Conservation (phyloP, 2,329 filamentous ascomycete genomes). For the Trichoderma polysporum region DNA sequence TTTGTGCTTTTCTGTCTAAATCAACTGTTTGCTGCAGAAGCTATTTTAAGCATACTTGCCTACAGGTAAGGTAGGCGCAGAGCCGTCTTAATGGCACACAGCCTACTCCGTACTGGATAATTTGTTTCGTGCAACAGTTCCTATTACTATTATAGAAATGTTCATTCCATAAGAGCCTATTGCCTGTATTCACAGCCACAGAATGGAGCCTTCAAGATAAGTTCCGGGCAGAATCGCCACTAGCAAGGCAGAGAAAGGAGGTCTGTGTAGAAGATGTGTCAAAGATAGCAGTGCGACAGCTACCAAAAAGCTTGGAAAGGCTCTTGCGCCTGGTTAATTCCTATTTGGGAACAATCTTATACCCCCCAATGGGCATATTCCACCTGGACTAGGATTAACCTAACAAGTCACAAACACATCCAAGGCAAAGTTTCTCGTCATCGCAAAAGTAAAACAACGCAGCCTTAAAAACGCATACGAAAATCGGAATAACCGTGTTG, state of each 20-base stretch:
- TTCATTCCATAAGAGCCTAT: not conserved
- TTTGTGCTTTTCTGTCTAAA: not conserved
- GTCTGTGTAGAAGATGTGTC: not conserved
- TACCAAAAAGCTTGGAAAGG: too few relatives aligned
- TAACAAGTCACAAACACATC: not conserved
- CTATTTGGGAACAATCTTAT: not conserved
- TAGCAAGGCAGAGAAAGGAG: not conserved
- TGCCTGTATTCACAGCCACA: too few relatives aligned
- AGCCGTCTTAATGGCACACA: not conserved
- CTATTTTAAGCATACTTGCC: not conserved
- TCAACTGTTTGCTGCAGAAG: not conserved
- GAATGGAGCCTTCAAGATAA: too few relatives aligned
- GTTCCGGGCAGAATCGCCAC: not conserved
- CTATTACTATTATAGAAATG: not conserved
- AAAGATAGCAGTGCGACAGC: not conserved
- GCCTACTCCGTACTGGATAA: not conserved
- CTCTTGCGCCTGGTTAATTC: not conserved
- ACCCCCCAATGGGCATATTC: not conserved
- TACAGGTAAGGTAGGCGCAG: not conserved
- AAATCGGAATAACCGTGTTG: constrained; percentile 14
- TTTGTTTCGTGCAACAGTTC: not conserved
- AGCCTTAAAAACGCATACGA: not conserved
- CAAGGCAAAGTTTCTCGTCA: not conserved
- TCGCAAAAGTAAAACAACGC: not conserved
- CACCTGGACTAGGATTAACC: not conserved